Evolutionary conservation across 2,329 filamentous ascomycete genomes (phyloP), one percentile per base, ranked within the genome.

Genomic region (Ophiosphaerella narmari): DNA sequence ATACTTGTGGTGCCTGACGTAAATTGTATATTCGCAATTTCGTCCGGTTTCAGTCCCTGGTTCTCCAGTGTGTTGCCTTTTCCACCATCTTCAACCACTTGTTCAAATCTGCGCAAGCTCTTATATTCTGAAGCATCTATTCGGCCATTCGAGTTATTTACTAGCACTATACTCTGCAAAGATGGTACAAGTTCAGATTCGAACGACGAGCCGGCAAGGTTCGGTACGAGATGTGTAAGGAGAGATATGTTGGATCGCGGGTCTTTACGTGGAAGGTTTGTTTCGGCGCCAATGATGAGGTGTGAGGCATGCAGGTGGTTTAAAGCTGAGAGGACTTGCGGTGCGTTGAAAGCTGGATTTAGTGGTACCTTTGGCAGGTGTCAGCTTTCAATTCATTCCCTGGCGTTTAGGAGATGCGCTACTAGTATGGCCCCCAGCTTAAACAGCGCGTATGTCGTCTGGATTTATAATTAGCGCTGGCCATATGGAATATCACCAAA

Each of bases 21-120:
- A 77, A 97, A 97, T 72, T 97, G 93, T 57, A 97, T 96, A 69
- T 97, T 97, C 59, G 95, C 87, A 2, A 88, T 85, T 43, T 97
- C 93, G 53, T 83, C 71, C 0, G 85, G 79, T 13, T 78, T 59
- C 1, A 87, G 77, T 0, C 76, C 75, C 21, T 78, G 70, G 73
- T 77, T 53, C 65, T 74, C 63, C 75, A 89, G 48, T 53, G 72
- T 51, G 40, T 49, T 53, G 40, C 65, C 66, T 47, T 73, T 65
- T n/a, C 68, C 70, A 5, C 77, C 74, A 52, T 81, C 71, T 23
- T 79, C 75, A 14, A 79, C 60, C 33, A 82, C 66, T 39, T 72
- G 54, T 44, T 75, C 55, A 48, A 76, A 86, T 2, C 73, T 71
- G 1, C 75, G 80, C 18, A 64, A 55, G 50, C 66, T 66, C 49